Evolutionary conservation across 2,329 filamentous ascomycete genomes (phyloP).

Genomic region (Cercospora nicotianae): DNA sequence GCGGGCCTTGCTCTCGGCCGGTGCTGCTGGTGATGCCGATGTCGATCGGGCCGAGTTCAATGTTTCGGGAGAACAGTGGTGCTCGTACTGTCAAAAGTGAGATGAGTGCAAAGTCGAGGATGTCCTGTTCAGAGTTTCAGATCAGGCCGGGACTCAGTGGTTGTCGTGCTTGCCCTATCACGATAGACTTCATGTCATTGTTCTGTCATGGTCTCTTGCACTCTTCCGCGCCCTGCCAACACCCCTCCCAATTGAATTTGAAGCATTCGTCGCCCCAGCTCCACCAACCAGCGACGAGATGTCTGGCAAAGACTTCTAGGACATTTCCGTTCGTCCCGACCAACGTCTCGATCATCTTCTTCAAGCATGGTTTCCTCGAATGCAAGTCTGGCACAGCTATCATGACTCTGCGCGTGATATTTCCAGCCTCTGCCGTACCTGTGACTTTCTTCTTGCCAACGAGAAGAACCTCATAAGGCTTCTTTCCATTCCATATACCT

Average conservation of each 20-base stretch:
- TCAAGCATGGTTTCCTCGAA: slow-evolving; percentile 74
- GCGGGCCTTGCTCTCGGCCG: background rate
- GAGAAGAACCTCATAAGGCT: slow-evolving; percentile 73
- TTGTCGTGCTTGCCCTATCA: background rate
- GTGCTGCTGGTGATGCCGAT: background rate
- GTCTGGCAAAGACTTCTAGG: slow-evolving; percentile 75
- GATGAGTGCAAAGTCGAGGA: background rate
- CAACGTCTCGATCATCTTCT: slow-evolving; percentile 58
- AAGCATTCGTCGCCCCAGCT: slow-evolving; percentile 74
- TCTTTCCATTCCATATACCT: slow-evolving; percentile 59
- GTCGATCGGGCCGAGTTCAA: background rate
- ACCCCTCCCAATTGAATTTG: slow-evolving; percentile 63
- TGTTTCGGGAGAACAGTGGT: background rate
- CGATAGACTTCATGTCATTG: background rate
- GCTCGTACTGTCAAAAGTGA: background rate
- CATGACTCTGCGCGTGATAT: slow-evolving; percentile 58
- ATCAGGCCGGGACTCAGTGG: background rate
- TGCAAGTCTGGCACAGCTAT: slow-evolving; percentile 73
- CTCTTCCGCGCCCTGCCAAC: slow-evolving; percentile 43
- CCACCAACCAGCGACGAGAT: slow-evolving; percentile 74
- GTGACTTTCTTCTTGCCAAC: slow-evolving; percentile 49
- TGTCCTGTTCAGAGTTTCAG: background rate
- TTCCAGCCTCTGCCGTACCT: background rate
- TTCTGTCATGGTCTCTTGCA: background rate
- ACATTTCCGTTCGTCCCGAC: slow-evolving; percentile 55